phyloP scores from a whole-genome alignment of 345 rosid genomes.

The Sapria himalayana region DNA sequence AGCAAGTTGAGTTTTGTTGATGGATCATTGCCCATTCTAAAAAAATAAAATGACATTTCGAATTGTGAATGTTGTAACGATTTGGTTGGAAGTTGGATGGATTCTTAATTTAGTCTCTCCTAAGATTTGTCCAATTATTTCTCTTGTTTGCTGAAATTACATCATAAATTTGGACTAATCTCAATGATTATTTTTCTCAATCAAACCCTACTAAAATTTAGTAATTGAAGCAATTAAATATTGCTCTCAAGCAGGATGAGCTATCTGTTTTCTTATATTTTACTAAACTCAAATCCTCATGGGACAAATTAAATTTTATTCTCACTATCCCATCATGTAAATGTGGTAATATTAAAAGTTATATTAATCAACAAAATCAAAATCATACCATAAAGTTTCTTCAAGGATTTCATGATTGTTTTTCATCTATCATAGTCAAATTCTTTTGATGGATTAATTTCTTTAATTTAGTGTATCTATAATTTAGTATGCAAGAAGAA shows the following conservation, averaged over 20 bases:
- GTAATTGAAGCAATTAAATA: slow-evolving; percentile 1
- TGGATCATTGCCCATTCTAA: no score
- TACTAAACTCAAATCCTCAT: slow-evolving; percentile 1
- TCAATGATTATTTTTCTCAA: neutral
- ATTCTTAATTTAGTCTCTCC: neutral
- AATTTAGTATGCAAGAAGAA: neutral
- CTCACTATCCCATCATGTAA: neutral
- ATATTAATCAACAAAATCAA: neutral
- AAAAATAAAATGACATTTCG: neutral
- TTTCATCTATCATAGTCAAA: neutral
- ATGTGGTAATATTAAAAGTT: neutral
- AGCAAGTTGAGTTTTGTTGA: no score
- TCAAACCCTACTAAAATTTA: neutral
- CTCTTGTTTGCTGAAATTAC: neutral
- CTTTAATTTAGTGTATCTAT: neutral
- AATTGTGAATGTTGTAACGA: neutral
- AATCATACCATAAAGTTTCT: neutral
- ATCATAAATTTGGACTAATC: neutral
- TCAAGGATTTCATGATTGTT: neutral
- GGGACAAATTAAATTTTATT: neutral
- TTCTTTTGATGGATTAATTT: neutral
- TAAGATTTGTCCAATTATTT: neutral
- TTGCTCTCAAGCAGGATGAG: neutral
- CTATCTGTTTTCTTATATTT: neutral
- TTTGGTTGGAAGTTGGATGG: no score